These are phyloP conservation scores for Diphasiastrum complanatum DNA, from an alignment of 83 land plant species.

Conservation along the genomic window DNA sequence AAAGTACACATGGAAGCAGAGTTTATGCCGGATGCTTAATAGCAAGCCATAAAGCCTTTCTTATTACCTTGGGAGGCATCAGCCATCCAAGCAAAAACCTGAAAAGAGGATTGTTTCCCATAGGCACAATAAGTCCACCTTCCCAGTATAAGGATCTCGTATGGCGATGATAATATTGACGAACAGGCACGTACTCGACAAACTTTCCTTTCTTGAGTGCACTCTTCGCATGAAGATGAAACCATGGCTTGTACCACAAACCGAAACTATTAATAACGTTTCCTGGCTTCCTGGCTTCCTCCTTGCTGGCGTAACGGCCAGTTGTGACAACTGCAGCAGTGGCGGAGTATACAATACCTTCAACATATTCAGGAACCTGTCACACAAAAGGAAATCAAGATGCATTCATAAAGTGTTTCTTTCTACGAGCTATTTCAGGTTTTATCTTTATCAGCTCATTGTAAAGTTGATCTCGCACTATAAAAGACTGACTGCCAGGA, in stretches of 20 bases:
- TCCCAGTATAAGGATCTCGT: slow-evolving; percentile 44
- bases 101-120: slow-evolving; percentile 35
- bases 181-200: slow-evolving; percentile 36
- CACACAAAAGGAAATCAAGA: no score
- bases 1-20: no score
- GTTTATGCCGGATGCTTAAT: no score
- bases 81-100: slow-evolving; percentile 39
- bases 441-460: no score
- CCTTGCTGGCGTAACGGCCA: slow-evolving; percentile 32
- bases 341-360: slow-evolving; percentile 25
- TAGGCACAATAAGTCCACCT: slow-evolving; percentile 36
- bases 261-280: slow-evolving; percentile 34
- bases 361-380: slow-evolving; percentile 42
- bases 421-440: no score
- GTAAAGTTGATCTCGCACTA: not conserved
- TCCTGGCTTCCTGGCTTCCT: slow-evolving; percentile 31
- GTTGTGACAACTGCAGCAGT: slow-evolving; percentile 34
- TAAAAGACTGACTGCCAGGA: not conserved
- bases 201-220: slow-evolving; percentile 30
- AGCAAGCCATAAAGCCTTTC: not conserved
- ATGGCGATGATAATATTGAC: slow-evolving; percentile 38
- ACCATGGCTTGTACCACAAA: slow-evolving; percentile 48
- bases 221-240: slow-evolving; percentile 27
- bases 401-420: no score
- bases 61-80: slow-evolving; percentile 40